A percentile compares a stretch with the other conserved stretches of the same genome.
These are phyloP conservation scores for Farysia itapuensis DNA, from an alignment of 1,284 basidiomycete genomes.

Conservation along the genomic window DNA sequence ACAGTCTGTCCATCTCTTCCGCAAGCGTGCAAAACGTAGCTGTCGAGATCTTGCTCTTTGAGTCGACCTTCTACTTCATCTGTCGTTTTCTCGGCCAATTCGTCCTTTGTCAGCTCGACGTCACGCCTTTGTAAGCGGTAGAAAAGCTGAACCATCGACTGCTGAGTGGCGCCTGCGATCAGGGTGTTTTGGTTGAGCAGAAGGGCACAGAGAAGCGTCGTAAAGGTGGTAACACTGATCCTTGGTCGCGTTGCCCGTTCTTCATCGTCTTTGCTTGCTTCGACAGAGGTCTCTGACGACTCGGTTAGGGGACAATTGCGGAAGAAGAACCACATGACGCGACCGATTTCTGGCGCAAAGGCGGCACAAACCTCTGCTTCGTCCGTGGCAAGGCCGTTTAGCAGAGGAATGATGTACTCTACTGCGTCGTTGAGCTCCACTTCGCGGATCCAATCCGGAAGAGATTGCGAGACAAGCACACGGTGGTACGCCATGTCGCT, in stretches of 20 bases:
- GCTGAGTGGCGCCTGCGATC: conserved; percentile 74
- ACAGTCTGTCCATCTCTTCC: conserved; percentile 54
- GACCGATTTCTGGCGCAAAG: conserved; percentile 77
- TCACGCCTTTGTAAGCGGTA: conserved; percentile 61
- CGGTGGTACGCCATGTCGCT: conserved; percentile 80
- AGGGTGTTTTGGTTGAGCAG: conserved; percentile 76
- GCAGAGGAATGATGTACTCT: conserved; percentile 87
- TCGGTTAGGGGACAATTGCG: conserved; percentile 65
- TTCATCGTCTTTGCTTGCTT: conserved; percentile 17
- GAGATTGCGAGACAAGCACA: conserved; percentile 69
- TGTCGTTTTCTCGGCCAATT: conserved; percentile 13
- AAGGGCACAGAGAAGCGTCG: conserved; percentile 84
- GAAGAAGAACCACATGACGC: conserved; percentile 92
- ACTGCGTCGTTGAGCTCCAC: conserved; percentile 80
- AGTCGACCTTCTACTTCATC: conserved; percentile 10
- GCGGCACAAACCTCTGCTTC: conserved; percentile 91
- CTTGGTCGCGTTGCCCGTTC: conserved; percentile 60
- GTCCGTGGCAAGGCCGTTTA: conserved; percentile 83
- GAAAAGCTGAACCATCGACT: conserved; percentile 77
- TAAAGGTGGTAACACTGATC: conserved; percentile 82
- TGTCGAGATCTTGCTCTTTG: conserved; percentile 23
- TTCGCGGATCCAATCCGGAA: conserved; percentile 57
- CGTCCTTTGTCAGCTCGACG: conserved; percentile 20
- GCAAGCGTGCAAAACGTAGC: conserved; percentile 43
- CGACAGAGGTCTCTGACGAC: conserved; percentile 27